Evolutionary conservation across 495 filamentous ascomycete genomes (phyloP), one percentile per base, ranked within the genome.

Genomic region (Echria macrotheca): DNA sequence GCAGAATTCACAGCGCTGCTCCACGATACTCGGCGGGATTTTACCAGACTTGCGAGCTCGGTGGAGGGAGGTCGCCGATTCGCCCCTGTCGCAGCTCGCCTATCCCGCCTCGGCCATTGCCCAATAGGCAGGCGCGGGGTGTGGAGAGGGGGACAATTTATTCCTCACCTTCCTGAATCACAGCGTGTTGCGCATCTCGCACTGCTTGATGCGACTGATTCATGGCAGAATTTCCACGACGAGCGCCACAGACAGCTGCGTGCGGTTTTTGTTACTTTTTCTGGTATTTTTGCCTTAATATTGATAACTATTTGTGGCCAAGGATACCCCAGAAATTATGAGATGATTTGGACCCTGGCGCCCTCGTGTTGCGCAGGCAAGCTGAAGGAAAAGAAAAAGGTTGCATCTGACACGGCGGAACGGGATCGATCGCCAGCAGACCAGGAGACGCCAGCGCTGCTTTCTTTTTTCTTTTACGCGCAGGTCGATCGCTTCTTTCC

Each of bases 101-200:
- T 6, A 31, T 31, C 38, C 38, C 22, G n/a, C 35, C 35, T 18
- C 35, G 35, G 15, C 15, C 17, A 36, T 36, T 15, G 32, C 46
- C 46, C 35, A 48, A 17, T 29, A 18, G 23, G n/a, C 32, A 26
- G 33, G 28, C 12, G 35, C 33, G 33, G 15, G 23, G 36, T 17
- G 33, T 22, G 5, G 24, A 18, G 43, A 18, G 32, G 18, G 10
- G 14, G 21, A n/a, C 33, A 48, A 39, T 48, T 33, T 51, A 44
- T 44, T 44, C 41, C 49, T 29, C 41, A 45, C 49, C 22, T 21
- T 52, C 42, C 40, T 52, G 49, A 52, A 52, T 18, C 49, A 52
- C 23, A 36, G 14, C 23, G 32, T 21, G 41, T 40, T 52, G 49
- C 49, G 40, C 40, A 52, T 52, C 42, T 52, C 15, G 32, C 23